Percentiles rank a stretch among this genome's conserved stretches.
phyloP scores from a whole-genome alignment of 2,329 filamentous ascomycete genomes.

The Gremmenia infestans region DNA sequence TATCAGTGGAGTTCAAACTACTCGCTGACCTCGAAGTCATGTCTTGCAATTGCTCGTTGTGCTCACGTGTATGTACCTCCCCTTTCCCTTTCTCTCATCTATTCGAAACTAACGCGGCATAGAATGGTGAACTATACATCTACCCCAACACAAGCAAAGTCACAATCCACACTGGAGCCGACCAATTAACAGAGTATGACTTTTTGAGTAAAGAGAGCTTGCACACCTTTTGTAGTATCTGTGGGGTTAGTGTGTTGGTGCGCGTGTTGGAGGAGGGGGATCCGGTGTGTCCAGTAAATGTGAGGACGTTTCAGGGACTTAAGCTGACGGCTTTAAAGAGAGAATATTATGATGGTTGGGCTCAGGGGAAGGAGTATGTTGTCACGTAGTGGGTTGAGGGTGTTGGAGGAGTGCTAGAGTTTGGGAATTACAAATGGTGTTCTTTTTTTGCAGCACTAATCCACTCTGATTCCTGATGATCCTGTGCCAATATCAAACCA shows the following conservation, averaged over 20 bases:
- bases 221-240: conserved; percentile 19
- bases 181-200: conserved; percentile 13
- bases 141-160: conserved; percentile 14
- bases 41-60: conserved; percentile 18
- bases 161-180: conserved; percentile 4
- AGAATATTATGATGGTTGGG: conserved; percentile 13
- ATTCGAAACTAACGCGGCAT: background rate
- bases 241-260: conserved; percentile 15
- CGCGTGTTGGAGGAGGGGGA: conserved; percentile 9
- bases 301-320: conserved; percentile 13
- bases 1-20: conserved; percentile 10
- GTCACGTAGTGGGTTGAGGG: background rate
- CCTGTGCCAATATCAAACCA: too few relatives aligned
- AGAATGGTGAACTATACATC: conserved; percentile 22
- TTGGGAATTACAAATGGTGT: too few relatives aligned
- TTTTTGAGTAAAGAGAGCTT: conserved; percentile 16
- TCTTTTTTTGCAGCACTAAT: too few relatives aligned
- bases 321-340: conserved; percentile 7
- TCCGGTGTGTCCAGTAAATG: conserved; percentile 15
- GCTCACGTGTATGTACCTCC: conserved; percentile 13
- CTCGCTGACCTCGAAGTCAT: conserved; percentile 14
- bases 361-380: conserved; percentile 10
- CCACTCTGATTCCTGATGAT: too few relatives aligned
- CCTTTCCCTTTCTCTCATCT: background rate
- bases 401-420: too few relatives aligned